phyloP scores from a whole-genome alignment of 2,329 filamentous ascomycete species.

The Setomelanomma holmii region DNA sequence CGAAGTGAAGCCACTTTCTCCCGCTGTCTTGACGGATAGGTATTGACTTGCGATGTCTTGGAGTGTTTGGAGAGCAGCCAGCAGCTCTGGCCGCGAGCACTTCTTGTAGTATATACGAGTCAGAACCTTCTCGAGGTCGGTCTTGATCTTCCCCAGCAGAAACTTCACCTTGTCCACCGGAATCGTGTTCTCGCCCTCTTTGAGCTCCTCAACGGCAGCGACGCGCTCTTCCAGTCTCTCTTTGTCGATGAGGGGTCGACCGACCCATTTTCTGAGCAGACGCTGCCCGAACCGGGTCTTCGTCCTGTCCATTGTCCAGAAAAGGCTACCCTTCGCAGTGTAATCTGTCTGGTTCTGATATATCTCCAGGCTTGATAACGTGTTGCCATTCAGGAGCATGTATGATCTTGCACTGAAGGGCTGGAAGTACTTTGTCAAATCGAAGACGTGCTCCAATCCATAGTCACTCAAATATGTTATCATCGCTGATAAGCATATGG shows the following conservation, averaged over 20 bases:
- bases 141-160: slow-evolving; percentile 73
- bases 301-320: slow-evolving; percentile 95
- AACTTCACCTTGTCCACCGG: slow-evolving; percentile 76
- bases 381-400: slow-evolving; percentile 96
- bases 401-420: slow-evolving; percentile 93
- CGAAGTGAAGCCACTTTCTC: slow-evolving; percentile 76
- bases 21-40: slow-evolving; percentile 67
- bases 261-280: slow-evolving; percentile 92
- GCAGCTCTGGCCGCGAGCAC: slow-evolving; percentile 86
- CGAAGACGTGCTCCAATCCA: slow-evolving; percentile 92
- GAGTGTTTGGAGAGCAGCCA: slow-evolving; percentile 83
- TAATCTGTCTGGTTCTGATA: slow-evolving; percentile 95
- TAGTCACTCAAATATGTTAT: slow-evolving; percentile 92
- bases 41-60: slow-evolving; percentile 84
- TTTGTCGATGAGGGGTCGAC: slow-evolving; percentile 83
- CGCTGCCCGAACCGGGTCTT: slow-evolving; percentile 88
- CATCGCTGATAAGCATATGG: slow-evolving; percentile 93
- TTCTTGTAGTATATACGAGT: slow-evolving; percentile 98
- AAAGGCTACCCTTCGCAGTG: slow-evolving; percentile 82
- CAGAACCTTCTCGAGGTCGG: slow-evolving; percentile 89
- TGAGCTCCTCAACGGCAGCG: slow-evolving; percentile 84
- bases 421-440: slow-evolving; percentile 95
- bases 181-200: slow-evolving; percentile 69
- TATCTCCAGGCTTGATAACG: slow-evolving; percentile 89
- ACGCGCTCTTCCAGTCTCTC: slow-evolving; percentile 77